phyloP scores from a whole-genome alignment of 805 yeast genomes.

The Nakazawaea wyomingensis region DNA sequence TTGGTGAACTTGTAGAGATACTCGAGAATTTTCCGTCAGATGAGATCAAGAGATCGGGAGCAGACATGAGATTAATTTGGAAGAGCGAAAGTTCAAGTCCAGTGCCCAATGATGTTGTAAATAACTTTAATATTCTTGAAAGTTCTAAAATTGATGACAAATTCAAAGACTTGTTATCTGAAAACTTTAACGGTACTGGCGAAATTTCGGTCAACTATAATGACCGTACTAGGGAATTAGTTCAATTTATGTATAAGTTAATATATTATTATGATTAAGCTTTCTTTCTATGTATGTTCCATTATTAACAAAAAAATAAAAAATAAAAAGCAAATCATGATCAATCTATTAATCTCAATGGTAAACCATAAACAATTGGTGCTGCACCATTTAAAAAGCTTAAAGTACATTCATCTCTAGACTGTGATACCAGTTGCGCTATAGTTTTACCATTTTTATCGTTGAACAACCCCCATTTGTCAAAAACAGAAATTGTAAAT shows the following conservation, averaged over 20 bases:
- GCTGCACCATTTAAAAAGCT: constrained; percentile 86
- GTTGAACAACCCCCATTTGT: constrained; percentile 57
- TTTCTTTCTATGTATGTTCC: not conserved
- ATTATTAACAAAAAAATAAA: no score
- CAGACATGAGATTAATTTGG: not conserved
- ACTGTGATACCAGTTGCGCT: constrained; percentile 50
- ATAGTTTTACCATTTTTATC: constrained; percentile 27
- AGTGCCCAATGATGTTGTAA: not conserved
- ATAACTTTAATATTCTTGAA: not conserved
- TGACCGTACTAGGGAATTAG: not conserved
- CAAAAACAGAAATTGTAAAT: constrained; percentile 59
- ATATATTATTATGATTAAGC: constrained; percentile 4
- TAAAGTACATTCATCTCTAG: constrained; percentile 67
- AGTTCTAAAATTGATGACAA: not conserved
- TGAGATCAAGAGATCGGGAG: not conserved
- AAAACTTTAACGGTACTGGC: not conserved
- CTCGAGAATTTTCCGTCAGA: no score
- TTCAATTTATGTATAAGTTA: constrained; percentile 5
- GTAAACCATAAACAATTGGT: constrained; percentile 86
- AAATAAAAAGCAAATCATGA: no score
- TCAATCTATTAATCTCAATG: constrained; percentile 32
- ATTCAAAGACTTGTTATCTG: not conserved
- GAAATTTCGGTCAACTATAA: not conserved
- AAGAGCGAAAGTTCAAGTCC: not conserved
- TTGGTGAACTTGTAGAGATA: no score